Evolutionary conservation across 208 protist genomes (phyloP), one percentile per base, ranked within the genome.

Genomic region (Acanthamoeba polyphaga): DNA sequence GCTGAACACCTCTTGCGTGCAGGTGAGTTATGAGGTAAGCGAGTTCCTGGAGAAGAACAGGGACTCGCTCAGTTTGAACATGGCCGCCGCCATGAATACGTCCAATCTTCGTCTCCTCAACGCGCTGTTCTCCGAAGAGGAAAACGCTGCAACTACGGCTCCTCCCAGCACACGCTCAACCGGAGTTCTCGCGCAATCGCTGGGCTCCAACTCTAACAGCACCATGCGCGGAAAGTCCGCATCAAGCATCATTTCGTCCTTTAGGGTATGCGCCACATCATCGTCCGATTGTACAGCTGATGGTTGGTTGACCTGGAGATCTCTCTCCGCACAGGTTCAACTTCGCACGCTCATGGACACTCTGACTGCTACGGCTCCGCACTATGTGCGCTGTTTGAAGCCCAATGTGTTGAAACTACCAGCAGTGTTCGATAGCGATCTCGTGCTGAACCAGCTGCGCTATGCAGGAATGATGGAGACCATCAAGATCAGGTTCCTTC

Each of bases 311-410:
- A 68, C 8, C 4, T 2, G 22, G 62, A 68, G 17, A 4, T 22
- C 17, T 29, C 12, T 22, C 89, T 19, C 34, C 97, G n/a, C n/a
- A 3, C 90, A 96, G 55, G 49, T 19, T 38, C 96, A 98, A 80
- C 76, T 97, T 34, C 92, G 97, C 22, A 80, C 97, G 34, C 58
- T 93, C 15, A 32, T 97, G 46, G 74, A 43, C 3, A 94, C 91
- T 27, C 68, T 94, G 27, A 62, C 91, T 8, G 95, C 97, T 51
- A 99, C 98, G 96, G 97, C 97, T 17, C 98, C 99, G 24, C 98
- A 99, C 95, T 99, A 99, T 95, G 97, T 99, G 84, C 98, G 99
- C 94, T 99, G 98, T 78, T 99, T 99, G 96, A 97, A 97, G 80
- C 96, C 96, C 43, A 99, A 99, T 92, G 38, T 49, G 15, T n/a